phyloP scores from a whole-genome alignment of 768 basidiomycete genomes.

The Boletellus emodensis region DNA sequence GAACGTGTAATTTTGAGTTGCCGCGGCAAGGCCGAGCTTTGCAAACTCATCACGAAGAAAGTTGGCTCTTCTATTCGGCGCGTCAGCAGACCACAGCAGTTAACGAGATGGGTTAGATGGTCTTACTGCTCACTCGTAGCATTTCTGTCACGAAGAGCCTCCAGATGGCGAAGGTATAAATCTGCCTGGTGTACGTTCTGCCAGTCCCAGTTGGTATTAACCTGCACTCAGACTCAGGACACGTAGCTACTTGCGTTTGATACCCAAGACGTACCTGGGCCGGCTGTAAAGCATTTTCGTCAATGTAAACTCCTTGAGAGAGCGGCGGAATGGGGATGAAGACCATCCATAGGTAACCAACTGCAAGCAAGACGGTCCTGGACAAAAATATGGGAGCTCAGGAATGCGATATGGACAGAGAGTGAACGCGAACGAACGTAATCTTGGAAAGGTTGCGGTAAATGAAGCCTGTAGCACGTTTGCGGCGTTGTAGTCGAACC shows the following conservation, averaged over 20 bases:
- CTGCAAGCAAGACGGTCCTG: constrained; percentile 55
- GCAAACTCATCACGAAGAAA: constrained; percentile 62
- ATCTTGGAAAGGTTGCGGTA: constrained; percentile 31
- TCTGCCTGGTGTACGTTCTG: constrained; percentile 86
- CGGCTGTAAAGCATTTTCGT: constrained; percentile 95
- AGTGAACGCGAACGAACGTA: constrained; percentile 20
- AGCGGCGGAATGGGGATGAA: constrained; percentile 64
- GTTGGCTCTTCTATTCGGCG: constrained; percentile 53
- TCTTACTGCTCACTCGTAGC: constrained; percentile 69
- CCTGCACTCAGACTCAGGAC: constrained; percentile 44
- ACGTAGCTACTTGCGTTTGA: neutral
- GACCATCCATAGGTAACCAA: constrained; percentile 83
- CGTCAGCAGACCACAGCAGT: neutral
- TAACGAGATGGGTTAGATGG: constrained; percentile 1
- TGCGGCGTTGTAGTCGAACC: constrained; percentile 45
- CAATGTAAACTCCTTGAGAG: constrained; percentile 73
- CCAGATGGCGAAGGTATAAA: constrained; percentile 67
- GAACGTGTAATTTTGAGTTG: constrained; percentile 67
- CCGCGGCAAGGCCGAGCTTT: constrained; percentile 69
- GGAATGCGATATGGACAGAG: neutral
- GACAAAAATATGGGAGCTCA: neutral
- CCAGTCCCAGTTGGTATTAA: constrained; percentile 92
- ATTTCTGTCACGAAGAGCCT: constrained; percentile 57
- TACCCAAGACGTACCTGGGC: constrained; percentile 57
- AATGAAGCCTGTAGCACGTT: constrained; percentile 32